phyloP scores from a whole-genome alignment of 257 asterid species.

The Oldenlandia corymbosa region DNA sequence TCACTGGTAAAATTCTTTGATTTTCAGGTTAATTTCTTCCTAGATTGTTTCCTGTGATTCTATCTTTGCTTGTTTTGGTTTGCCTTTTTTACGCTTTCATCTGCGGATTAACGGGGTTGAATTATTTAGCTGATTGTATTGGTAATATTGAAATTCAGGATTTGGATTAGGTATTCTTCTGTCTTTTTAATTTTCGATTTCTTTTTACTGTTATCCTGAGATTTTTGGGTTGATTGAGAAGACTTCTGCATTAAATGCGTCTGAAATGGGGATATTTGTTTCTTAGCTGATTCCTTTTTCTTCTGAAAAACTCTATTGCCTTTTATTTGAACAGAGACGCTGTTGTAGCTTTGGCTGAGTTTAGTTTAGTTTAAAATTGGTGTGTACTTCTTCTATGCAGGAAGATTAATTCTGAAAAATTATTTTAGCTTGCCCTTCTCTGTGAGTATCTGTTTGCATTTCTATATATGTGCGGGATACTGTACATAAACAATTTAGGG shows the following conservation, averaged over 20 bases:
- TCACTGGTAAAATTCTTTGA: constrained; percentile 13
- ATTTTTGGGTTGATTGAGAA: not conserved
- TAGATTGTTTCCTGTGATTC: not conserved
- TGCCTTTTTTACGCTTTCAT: not conserved
- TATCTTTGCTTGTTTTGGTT: not conserved
- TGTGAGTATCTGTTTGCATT: not conserved
- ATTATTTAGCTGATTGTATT: not conserved
- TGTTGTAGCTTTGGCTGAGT: not conserved
- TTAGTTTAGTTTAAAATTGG: not conserved
- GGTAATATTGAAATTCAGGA: not conserved
- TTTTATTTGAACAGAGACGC: not conserved
- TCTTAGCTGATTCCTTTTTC: not conserved
- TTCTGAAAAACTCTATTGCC: not conserved
- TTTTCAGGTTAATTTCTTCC: not conserved
- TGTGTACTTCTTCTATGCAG: not conserved
- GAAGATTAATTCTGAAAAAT: not conserved
- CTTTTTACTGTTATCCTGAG: no score
- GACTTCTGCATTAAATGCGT: not conserved
- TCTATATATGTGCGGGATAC: not conserved
- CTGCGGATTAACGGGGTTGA: not conserved
- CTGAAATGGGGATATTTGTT: not conserved
- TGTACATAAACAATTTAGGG: not conserved
- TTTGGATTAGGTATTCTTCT: not conserved
- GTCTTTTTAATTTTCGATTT: not conserved
- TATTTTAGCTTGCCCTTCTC: no score